Conservation (phyloP, 1,139 yeast genomes). For the Lodderomyces theae region DNA sequence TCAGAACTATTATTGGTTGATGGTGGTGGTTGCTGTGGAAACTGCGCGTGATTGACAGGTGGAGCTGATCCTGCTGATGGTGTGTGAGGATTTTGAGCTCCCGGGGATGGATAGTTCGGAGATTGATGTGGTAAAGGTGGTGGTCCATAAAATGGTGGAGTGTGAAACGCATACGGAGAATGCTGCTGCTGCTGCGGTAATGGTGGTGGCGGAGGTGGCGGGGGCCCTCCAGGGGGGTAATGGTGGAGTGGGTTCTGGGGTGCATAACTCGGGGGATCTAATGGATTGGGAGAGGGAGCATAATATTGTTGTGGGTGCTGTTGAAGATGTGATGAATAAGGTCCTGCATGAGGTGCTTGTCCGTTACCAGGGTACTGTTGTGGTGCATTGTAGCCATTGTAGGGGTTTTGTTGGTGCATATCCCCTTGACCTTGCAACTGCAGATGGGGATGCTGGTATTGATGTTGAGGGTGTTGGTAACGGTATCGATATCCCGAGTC, state of each 20-base stretch:
- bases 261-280: conserved; percentile 5
- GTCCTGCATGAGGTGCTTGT: neutral
- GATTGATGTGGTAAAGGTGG: neutral
- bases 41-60: neutral
- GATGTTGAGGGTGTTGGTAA: conserved; percentile 1
- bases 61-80: neutral
- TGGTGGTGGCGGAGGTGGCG: conserved; percentile 6
- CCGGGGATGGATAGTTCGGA: neutral
- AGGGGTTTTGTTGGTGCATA: neutral
- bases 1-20: neutral
- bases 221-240: neutral
- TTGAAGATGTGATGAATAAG: neutral
- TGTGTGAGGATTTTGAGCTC: neutral
- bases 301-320: conserved; percentile 5
- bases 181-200: neutral
- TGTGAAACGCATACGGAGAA: neutral
- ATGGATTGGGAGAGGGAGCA: conserved; percentile 3
- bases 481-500: neutral
- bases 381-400: conserved; percentile 2
- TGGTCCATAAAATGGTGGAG: neutral
- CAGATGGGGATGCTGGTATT: neutral
- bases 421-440: neutral
- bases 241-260: neutral
- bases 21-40: neutral
- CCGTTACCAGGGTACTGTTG: neutral